These are phyloP conservation scores for Boletus speciosus DNA, from an alignment of 768 basidiomycete genomes.

Conservation along the genomic window DNA sequence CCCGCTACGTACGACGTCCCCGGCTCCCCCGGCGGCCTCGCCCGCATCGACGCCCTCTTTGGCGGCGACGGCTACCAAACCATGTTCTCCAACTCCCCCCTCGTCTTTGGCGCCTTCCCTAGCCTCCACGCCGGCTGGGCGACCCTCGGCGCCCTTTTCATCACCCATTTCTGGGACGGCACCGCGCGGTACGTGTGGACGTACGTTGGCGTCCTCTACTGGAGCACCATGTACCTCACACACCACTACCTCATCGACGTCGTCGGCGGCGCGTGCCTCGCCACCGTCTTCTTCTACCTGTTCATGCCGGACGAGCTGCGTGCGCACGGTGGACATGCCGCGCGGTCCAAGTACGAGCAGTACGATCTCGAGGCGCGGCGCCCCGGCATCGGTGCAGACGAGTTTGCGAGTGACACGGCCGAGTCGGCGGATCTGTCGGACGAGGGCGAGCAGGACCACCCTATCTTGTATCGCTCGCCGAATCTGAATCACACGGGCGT, in stretches of 20 bases:
- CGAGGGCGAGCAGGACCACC: slow-evolving; percentile 54
- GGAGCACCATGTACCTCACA: slow-evolving; percentile 98
- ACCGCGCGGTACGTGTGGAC: slow-evolving; percentile 67
- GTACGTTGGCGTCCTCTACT: slow-evolving; percentile 86
- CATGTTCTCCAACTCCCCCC: slow-evolving; percentile 80
- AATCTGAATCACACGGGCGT: slow-evolving; percentile 27
- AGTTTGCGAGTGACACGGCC: slow-evolving; percentile 34
- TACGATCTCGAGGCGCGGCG: slow-evolving; percentile 66
- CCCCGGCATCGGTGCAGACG: slow-evolving; percentile 29
- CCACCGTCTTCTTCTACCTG: slow-evolving; percentile 82
- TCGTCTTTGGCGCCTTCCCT: slow-evolving; percentile 97
- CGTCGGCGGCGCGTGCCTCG: slow-evolving; percentile 88
- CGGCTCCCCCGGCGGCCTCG: slow-evolving; percentile 90
- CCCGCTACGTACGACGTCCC: slow-evolving; percentile 91
- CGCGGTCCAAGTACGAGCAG: slow-evolving; percentile 61
- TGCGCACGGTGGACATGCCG: slow-evolving; percentile 42
- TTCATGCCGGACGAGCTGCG: slow-evolving; percentile 81
- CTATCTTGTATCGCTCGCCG: slow-evolving; percentile 68
- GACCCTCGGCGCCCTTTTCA: slow-evolving; percentile 89
- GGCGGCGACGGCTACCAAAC: slow-evolving; percentile 71
- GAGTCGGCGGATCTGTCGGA: slow-evolving; percentile 60
- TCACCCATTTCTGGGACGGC: slow-evolving; percentile 91
- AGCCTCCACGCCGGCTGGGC: slow-evolving; percentile 88
- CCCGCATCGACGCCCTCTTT: slow-evolving; percentile 88
- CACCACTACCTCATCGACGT: slow-evolving; percentile 99